These are phyloP conservation scores for Ilex paraguariensis DNA, from an alignment of 305 asterid genomes.

Conservation along the genomic window DNA sequence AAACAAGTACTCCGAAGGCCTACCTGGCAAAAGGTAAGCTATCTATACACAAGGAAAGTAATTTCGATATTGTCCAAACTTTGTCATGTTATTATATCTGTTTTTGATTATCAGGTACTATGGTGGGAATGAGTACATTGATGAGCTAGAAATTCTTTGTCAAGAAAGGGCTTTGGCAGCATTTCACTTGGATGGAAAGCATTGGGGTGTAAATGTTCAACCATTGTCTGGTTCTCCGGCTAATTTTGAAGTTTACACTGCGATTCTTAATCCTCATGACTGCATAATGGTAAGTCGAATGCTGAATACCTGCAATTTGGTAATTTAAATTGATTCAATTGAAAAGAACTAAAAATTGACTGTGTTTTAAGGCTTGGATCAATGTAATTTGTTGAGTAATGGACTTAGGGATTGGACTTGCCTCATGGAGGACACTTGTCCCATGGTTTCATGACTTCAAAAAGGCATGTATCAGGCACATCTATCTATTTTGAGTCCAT, in stretches of 20 bases:
- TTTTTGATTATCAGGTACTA: slow-evolving; percentile 46
- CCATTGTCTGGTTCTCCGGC: slow-evolving; percentile 90
- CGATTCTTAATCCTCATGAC: slow-evolving; percentile 74
- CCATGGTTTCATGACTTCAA: slow-evolving; percentile 94
- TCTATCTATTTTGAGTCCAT: slow-evolving; percentile 91
- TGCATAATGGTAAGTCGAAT: slow-evolving; percentile 59
- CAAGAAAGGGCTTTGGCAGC: slow-evolving; percentile 91
- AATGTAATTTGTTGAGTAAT: neutral
- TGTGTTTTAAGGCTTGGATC: too few species aligned
- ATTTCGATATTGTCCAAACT: too few species aligned
- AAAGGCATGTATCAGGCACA: slow-evolving; percentile 91
- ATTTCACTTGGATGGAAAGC: slow-evolving; percentile 61
- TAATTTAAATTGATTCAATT: too few species aligned
- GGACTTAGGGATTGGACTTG: slow-evolving; percentile 77
- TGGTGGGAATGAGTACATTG: slow-evolving; percentile 89
- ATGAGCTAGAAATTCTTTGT: slow-evolving; percentile 84
- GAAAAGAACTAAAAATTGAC: too few species aligned
- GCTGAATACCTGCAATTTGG: too few species aligned
- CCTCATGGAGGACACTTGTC: slow-evolving; percentile 91
- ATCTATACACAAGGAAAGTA: too few species aligned
- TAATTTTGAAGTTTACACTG: slow-evolving; percentile 79
- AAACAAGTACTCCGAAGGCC: slow-evolving; percentile 93
- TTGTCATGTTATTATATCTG: too few species aligned
- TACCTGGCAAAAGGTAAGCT: slow-evolving; percentile 85
- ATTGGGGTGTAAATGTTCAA: slow-evolving; percentile 93